Conservation (phyloP, 139 green algal genomes). For the Protoeuglena noctilucae region DNA sequence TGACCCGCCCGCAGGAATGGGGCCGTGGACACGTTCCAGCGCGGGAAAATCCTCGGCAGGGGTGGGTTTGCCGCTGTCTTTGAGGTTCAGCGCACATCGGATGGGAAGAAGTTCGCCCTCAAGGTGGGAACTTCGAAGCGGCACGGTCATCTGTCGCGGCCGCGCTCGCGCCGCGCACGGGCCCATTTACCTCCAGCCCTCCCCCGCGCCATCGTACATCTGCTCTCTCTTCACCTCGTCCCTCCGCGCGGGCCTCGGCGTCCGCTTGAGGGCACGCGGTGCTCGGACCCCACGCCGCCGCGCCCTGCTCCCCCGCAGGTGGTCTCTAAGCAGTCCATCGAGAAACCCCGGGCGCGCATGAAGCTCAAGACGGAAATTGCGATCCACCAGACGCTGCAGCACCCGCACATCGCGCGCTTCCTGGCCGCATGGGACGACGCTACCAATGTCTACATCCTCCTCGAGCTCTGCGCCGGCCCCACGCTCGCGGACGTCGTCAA, state of each 20-base stretch:
- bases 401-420: conserved; percentile 4
- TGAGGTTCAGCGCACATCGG: not conserved
- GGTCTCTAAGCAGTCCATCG: not conserved
- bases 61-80: conserved; percentile 3
- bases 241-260: not conserved
- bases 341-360: not conserved
- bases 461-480: conserved; percentile 14
- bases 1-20: no score
- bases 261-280: not conserved
- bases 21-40: not conserved
- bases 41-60: conserved; percentile 1
- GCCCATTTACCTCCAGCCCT: not conserved
- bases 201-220: not conserved
- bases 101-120: not conserved
- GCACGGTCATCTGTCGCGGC: not conserved
- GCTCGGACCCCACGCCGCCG: not conserved
- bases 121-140: not conserved
- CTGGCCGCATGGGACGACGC: conserved; percentile 12
- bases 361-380: conserved; percentile 4
- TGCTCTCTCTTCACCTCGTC: not conserved
- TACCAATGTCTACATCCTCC: conserved; percentile 18
- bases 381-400: not conserved
- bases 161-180: not conserved
- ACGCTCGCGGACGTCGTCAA: conserved; percentile 15
- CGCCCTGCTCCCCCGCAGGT: not conserved